phyloP scores from a whole-genome alignment of 768 basidiomycete genomes.

The Kwoniella botswanensis region DNA sequence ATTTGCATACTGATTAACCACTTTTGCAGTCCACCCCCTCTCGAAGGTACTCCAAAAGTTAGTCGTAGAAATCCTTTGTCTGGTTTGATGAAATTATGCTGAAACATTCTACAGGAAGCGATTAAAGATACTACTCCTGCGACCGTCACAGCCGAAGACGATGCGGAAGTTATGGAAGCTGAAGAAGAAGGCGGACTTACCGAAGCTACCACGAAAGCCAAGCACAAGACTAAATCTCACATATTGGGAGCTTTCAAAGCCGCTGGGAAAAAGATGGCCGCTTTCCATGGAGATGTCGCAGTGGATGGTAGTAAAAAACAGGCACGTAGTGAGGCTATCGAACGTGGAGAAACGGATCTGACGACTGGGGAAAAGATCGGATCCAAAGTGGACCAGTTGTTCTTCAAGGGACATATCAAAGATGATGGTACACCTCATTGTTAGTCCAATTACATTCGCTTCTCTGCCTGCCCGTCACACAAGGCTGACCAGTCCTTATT shows the following conservation, averaged over 20 bases:
- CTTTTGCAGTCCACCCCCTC: constrained; percentile 46
- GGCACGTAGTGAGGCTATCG: constrained; percentile 41
- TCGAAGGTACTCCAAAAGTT: constrained; percentile 52
- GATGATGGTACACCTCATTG: constrained; percentile 54
- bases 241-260: constrained; percentile 54
- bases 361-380: constrained; percentile 51
- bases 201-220: constrained; percentile 48
- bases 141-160: constrained; percentile 48
- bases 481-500: too few species aligned
- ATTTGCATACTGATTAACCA: constrained; percentile 24
- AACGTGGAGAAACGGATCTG: constrained; percentile 10
- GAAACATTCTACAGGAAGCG: constrained; percentile 35
- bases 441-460: constrained; percentile 30
- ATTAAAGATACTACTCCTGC: constrained; percentile 53
- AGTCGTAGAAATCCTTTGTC: not conserved
- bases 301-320: constrained; percentile 57
- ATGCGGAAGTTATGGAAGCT: constrained; percentile 49
- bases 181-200: constrained; percentile 56
- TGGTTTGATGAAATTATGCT: too few species aligned
- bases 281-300: constrained; percentile 58
- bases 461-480: too few species aligned
- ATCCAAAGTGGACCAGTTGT: constrained; percentile 54
- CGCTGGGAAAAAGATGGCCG: constrained; percentile 58
- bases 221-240: constrained; percentile 56
- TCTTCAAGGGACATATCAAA: constrained; percentile 55